Evolutionary conservation across 306 rosid genomes (phyloP).

Genomic region (Begonia peltatifolia): DNA sequence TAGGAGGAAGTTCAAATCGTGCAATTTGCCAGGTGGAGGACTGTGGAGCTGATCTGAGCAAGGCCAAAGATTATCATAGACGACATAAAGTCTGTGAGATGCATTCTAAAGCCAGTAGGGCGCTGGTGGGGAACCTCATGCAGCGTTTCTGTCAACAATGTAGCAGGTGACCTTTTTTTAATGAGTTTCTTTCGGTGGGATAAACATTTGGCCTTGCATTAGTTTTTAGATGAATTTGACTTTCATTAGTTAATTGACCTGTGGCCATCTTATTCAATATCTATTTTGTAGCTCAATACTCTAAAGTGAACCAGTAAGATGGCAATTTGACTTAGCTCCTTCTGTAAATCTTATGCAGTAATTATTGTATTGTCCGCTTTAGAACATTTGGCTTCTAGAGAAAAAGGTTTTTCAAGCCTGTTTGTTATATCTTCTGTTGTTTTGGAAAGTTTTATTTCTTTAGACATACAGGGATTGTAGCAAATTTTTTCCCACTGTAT

Average conservation of each 20-base stretch:
- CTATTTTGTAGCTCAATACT: too few relatives aligned
- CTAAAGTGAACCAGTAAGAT: too few relatives aligned
- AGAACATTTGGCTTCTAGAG: slow-evolving; percentile 4
- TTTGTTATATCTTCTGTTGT: too few relatives aligned
- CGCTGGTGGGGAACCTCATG: slow-evolving; percentile 64
- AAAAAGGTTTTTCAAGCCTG: too few relatives aligned
- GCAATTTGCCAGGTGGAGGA: slow-evolving; percentile 87
- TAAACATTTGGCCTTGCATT: too few relatives aligned
- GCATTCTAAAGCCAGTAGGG: slow-evolving; percentile 78
- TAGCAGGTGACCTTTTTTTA: slow-evolving; percentile 51
- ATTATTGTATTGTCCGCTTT: neutral
- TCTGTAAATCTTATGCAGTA: too few relatives aligned
- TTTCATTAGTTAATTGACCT: too few relatives aligned
- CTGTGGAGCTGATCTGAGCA: slow-evolving; percentile 70
- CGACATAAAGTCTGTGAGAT: slow-evolving; percentile 87
- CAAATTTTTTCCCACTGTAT: slow-evolving; percentile 15
- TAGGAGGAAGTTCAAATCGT: slow-evolving; percentile 42
- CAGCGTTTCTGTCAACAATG: slow-evolving; percentile 97
- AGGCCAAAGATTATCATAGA: slow-evolving; percentile 71
- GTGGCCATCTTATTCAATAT: too few relatives aligned
- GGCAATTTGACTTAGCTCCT: too few relatives aligned
- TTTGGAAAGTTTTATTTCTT: neutral
- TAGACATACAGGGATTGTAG: slow-evolving; percentile 1
- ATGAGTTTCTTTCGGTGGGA: neutral
- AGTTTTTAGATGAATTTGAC: too few relatives aligned